These are phyloP conservation scores for Chalaropsis thielavioides DNA, from an alignment of 2,329 filamentous ascomycete species.

Conservation along the genomic window DNA sequence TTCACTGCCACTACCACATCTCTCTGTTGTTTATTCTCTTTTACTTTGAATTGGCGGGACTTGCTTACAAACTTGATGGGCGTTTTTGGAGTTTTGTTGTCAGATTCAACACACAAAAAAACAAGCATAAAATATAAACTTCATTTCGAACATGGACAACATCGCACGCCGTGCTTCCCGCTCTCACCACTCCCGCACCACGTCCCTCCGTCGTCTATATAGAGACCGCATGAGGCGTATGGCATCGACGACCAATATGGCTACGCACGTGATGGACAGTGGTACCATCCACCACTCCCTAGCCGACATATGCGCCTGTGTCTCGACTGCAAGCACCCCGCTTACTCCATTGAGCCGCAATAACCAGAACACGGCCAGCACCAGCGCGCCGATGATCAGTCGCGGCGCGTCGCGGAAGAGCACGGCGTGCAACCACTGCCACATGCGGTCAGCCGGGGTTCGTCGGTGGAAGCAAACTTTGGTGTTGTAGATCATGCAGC, in stretches of 20 bases:
- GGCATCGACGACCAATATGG: not conserved
- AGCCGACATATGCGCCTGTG: not conserved
- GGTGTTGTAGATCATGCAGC: conserved; percentile 41
- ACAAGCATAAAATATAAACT: conserved; percentile 5
- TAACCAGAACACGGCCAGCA: not conserved
- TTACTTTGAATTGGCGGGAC: conserved; percentile 13
- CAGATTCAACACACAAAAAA: conserved; percentile 14
- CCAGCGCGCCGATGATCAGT: not conserved
- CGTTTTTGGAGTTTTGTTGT: conserved; percentile 17
- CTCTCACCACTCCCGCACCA: conserved; percentile 1
- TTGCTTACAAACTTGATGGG: conserved; percentile 15
- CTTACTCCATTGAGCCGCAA: not conserved
- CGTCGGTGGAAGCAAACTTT: conserved; percentile 32
- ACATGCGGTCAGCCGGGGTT: not conserved
- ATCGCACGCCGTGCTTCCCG: not conserved
- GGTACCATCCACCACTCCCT: conserved; percentile 5
- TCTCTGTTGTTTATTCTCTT: conserved; percentile 10
- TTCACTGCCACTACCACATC: not conserved
- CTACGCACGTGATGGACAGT: not conserved
- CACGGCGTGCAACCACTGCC: not conserved
- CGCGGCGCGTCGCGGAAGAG: not conserved
- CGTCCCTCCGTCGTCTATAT: not conserved
- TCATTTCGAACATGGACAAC: not conserved
- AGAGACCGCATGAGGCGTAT: not conserved
- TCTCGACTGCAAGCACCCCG: not conserved